Conservation (phyloP, 139 green algal species). For the Microglena sp. region DNA sequence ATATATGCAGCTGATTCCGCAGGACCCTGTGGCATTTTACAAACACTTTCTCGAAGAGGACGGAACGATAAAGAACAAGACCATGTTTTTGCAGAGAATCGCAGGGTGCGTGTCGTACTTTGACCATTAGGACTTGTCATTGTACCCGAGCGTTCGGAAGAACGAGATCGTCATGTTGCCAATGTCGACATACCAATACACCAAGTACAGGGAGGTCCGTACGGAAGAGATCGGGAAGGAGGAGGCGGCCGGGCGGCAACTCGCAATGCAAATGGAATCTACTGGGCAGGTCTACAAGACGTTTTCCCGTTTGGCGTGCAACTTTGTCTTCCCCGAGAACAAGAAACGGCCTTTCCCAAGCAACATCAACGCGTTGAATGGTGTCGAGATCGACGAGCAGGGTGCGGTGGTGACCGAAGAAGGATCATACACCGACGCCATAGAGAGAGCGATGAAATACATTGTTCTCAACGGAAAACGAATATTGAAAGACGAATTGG, state of each 20-base stretch:
- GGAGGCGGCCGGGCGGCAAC: too few relatives aligned
- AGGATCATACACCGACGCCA: background rate
- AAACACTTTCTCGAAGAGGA: background rate
- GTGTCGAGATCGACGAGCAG: background rate
- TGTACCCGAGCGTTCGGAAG: background rate
- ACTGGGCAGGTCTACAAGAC: background rate
- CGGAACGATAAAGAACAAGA: background rate
- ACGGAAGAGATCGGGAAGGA: slow-evolving; percentile 1
- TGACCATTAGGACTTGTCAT: background rate
- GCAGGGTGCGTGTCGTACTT: slow-evolving; percentile 4
- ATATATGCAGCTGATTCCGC: background rate
- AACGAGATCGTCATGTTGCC: background rate
- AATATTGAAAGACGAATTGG: background rate
- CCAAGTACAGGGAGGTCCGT: background rate
- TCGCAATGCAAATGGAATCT: slow-evolving; percentile 13
- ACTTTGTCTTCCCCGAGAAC: slow-evolving; percentile 9
- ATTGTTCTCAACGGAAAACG: background rate
- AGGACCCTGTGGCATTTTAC: background rate
- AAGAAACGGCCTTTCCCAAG: background rate
- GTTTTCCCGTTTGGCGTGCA: background rate
- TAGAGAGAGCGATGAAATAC: background rate
- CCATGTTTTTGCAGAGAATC: background rate
- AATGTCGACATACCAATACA: slow-evolving; percentile 3
- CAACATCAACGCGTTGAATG: background rate
- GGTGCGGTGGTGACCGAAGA: background rate